Conservation (phyloP, 2,329 filamentous ascomycete species). For the Magnaporthales sp. region DNA sequence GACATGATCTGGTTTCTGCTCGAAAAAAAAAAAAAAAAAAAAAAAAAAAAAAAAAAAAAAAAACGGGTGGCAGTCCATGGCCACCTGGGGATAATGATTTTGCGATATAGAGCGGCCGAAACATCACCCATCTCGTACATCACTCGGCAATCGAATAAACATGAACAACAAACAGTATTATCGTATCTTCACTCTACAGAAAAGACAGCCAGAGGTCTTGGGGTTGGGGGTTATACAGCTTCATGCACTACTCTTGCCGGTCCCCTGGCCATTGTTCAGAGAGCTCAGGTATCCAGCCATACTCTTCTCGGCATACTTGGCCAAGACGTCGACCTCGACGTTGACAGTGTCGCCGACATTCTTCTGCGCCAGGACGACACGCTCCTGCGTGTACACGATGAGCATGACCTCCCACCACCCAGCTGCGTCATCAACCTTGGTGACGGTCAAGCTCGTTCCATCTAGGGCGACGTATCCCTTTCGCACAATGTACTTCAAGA, state of each 20-base stretch:
- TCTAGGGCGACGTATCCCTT: constrained; percentile 95
- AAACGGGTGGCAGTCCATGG: no score
- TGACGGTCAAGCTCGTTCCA: constrained; percentile 89
- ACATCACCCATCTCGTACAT: not conserved
- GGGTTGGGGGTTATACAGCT: no score
- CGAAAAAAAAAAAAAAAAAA: no score
- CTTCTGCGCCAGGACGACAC: constrained; percentile 76
- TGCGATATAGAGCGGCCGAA: not conserved
- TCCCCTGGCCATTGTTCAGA: constrained; percentile 32
- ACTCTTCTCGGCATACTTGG: constrained; percentile 85
- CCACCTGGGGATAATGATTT: not conserved
- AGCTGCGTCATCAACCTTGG: constrained; percentile 68
- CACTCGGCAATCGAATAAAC: not conserved
- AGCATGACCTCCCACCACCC: constrained; percentile 96
- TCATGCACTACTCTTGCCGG: constrained; percentile 17
- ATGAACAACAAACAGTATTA: not conserved
- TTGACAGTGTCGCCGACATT: constrained; percentile 74
- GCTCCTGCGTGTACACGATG: constrained; percentile 92
- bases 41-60: no score
- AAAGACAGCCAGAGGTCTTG: not conserved
- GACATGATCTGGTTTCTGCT: not conserved
- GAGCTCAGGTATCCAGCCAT: constrained; percentile 68
- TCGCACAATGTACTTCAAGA: constrained; percentile 84
- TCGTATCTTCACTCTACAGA: not conserved
- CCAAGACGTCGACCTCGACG: constrained; percentile 84